phyloP scores from a whole-genome alignment of 1,284 basidiomycete species.

The Marasmius oreades region DNA sequence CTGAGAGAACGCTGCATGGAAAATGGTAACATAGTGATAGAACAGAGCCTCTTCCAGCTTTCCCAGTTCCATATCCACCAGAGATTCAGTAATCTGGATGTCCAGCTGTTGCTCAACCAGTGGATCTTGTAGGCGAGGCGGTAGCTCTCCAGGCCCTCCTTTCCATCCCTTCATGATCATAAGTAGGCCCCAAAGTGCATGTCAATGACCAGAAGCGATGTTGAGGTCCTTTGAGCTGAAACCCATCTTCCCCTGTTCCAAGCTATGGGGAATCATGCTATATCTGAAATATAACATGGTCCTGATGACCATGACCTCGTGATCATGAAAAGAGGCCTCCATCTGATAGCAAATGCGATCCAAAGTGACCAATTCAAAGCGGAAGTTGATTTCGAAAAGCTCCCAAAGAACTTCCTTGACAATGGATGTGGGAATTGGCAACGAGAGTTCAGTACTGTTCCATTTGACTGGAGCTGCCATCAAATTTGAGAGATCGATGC shows the following conservation, averaged over 20 bases:
- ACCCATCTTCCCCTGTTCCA: not conserved
- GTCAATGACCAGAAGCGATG: no score
- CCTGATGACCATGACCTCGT: not conserved
- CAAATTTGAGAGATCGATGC: not conserved
- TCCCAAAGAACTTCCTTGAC: not conserved
- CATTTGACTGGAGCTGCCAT: not conserved
- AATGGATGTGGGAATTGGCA: not conserved
- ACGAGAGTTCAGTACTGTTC: not conserved
- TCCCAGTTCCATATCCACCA: not conserved
- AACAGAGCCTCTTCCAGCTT: not conserved
- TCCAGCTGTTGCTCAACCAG: not conserved
- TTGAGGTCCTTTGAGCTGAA: not conserved
- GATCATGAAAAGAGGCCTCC: not conserved
- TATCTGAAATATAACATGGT: not conserved
- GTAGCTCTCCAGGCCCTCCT: not conserved
- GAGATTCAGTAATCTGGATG: not conserved
- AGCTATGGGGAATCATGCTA: not conserved
- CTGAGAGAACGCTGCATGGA: not conserved
- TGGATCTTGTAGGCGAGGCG: not conserved
- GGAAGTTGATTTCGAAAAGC: not conserved
- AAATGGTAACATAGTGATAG: not conserved
- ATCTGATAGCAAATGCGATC: not conserved
- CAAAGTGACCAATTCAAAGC: not conserved
- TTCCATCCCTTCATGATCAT: not conserved
- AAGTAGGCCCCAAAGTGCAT: not conserved